A percentile compares a stretch with the other conserved stretches of the same genome.
These are phyloP conservation scores for Lomentospora prolificans DNA, from an alignment of 2,329 filamentous ascomycete species.

Conservation along the genomic window DNA sequence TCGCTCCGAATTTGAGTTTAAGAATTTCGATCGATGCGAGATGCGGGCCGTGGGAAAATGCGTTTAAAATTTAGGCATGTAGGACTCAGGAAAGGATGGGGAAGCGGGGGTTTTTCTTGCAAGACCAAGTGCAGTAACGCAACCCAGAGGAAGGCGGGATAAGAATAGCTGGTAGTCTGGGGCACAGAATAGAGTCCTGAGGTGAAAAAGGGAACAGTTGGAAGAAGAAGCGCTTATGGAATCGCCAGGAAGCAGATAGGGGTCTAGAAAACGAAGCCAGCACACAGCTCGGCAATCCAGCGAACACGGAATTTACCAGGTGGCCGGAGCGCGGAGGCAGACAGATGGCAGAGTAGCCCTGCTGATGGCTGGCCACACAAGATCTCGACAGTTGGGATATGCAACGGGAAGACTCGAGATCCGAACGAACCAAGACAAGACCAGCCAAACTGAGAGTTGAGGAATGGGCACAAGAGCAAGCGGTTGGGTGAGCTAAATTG, in stretches of 20 bases:
- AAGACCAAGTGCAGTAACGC: background rate
- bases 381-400: background rate
- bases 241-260: background rate
- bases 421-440: background rate
- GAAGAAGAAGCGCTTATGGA: background rate
- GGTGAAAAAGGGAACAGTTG: background rate
- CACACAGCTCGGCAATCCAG: background rate
- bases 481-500: background rate
- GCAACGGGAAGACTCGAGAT: background rate
- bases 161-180: background rate
- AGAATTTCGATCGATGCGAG: background rate
- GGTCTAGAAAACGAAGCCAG: background rate
- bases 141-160: background rate
- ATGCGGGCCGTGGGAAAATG: background rate
- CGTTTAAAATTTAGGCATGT: background rate
- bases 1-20: background rate
- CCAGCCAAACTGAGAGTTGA: background rate
- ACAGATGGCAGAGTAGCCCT: background rate
- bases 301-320: background rate
- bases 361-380: background rate
- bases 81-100: background rate
- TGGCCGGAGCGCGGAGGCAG: background rate
- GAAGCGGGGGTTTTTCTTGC: background rate
- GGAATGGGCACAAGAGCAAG: background rate
- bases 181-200: background rate